Conservation (phyloP, 441 rosid genomes). For the Populus hybrid region DNA sequence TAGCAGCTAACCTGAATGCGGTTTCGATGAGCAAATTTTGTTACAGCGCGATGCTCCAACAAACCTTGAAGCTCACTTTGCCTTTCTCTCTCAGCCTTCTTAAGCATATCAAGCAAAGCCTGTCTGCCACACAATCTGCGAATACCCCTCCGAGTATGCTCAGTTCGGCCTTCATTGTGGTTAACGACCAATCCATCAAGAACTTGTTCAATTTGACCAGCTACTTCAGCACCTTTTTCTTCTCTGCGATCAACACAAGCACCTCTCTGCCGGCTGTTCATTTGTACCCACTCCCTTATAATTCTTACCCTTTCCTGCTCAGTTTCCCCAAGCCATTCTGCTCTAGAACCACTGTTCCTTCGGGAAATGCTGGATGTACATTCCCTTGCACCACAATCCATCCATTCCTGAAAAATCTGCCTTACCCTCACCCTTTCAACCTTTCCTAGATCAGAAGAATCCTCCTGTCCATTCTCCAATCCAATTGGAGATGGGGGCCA, state of each 20-base stretch:
- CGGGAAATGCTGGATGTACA: conserved; percentile 37
- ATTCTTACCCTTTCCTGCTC: conserved; percentile 92
- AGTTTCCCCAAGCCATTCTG: conserved; percentile 78
- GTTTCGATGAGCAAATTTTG: conserved; percentile 84
- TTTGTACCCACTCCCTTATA: conserved; percentile 82
- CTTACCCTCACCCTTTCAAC: conserved; percentile 84
- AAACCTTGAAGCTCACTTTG: conserved; percentile 69
- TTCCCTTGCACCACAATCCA: conserved; percentile 56
- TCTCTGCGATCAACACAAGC: conserved; percentile 47
- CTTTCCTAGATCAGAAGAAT: conserved; percentile 64
- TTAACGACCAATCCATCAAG: conserved; percentile 57
- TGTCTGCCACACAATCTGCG: conserved; percentile 90
- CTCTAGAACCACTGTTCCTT: conserved; percentile 44
- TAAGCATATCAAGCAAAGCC: conserved; percentile 78
- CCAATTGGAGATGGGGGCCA: conserved; percentile 50
- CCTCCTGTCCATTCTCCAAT: conserved; percentile 50
- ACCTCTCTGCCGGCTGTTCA: conserved; percentile 59
- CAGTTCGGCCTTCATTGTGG: conserved; percentile 40
- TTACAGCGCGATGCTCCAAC: conserved; percentile 63
- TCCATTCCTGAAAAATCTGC: conserved; percentile 81
- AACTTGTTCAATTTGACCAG: conserved; percentile 58
- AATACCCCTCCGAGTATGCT: conserved; percentile 60
- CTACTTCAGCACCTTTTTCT: conserved; percentile 47
- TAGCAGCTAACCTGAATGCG: conserved; percentile 78
- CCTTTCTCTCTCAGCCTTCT: conserved; percentile 76